Conservation (phyloP, 176 grass and related monocot genomes). For the Carex kokanica region DNA sequence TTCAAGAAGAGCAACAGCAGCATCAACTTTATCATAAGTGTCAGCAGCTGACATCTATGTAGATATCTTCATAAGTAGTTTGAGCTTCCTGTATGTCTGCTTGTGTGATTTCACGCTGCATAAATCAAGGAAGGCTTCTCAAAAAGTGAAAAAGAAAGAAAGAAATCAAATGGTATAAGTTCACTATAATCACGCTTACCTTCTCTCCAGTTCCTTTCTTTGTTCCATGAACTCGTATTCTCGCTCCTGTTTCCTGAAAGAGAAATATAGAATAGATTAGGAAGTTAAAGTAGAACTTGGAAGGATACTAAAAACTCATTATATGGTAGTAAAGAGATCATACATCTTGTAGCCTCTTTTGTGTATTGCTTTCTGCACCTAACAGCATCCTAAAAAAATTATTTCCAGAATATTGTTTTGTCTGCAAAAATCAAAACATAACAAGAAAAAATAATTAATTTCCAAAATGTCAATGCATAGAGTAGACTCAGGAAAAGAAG, state of each 20-base stretch:
- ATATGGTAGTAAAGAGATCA: slow-evolving; percentile 10
- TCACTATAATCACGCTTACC: slow-evolving; percentile 41
- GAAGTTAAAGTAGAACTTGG: background rate
- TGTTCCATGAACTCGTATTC: slow-evolving; percentile 60
- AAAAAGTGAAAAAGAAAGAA: background rate
- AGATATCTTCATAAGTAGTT: slow-evolving; percentile 68
- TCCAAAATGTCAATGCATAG: background rate
- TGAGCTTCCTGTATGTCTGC: slow-evolving; percentile 55
- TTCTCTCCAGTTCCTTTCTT: slow-evolving; percentile 66
- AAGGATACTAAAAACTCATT: slow-evolving; percentile 4
- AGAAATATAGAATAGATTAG: slow-evolving; percentile 26
- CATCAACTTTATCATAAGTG: slow-evolving; percentile 87
- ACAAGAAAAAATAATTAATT: background rate
- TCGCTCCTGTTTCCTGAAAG: slow-evolving; percentile 81
- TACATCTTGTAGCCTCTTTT: slow-evolving; percentile 85
- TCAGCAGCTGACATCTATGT: slow-evolving; percentile 73
- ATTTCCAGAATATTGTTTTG: slow-evolving; percentile 49
- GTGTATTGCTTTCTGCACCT: slow-evolving; percentile 64
- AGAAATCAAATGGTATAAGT: background rate
- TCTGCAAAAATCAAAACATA: slow-evolving; percentile 44
- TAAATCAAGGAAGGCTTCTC: slow-evolving; percentile 9
- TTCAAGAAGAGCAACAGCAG: slow-evolving; percentile 76
- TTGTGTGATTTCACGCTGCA: slow-evolving; percentile 66
- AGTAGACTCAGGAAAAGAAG: background rate
- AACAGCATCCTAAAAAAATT: slow-evolving; percentile 79